Conservation (phyloP, 2,329 filamentous ascomycete species). For the Massarina eburnea region DNA sequence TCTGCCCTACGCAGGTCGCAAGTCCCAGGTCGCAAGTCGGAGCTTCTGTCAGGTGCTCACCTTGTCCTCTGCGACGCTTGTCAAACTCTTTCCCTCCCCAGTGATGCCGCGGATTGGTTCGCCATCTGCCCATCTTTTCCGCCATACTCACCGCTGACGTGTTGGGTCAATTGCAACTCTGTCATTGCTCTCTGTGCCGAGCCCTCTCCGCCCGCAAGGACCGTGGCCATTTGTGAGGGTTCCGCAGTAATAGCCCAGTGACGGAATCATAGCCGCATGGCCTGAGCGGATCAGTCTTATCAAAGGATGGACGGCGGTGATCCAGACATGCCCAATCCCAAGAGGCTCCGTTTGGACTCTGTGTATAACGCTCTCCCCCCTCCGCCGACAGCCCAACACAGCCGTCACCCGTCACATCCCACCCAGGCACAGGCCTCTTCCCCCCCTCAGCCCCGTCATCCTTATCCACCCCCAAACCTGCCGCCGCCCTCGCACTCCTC, state of each 20-base stretch:
- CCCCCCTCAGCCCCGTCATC: slow-evolving; percentile 27
- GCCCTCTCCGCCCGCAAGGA: slow-evolving; percentile 29
- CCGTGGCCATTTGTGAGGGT: slow-evolving; percentile 16
- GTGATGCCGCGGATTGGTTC: slow-evolving; percentile 41
- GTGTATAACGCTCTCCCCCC: slow-evolving; percentile 39
- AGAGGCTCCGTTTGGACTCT: slow-evolving; percentile 43
- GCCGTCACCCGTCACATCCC: slow-evolving; percentile 35
- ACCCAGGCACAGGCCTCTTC: slow-evolving; percentile 31
- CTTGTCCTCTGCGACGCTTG: slow-evolving; percentile 33
- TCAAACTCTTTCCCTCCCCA: slow-evolving; percentile 35
- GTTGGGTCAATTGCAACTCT: slow-evolving; percentile 31
- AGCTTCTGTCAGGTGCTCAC: slow-evolving; percentile 16
- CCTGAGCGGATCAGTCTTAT: slow-evolving; percentile 42
- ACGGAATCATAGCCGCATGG: slow-evolving; percentile 41
- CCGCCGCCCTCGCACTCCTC: slow-evolving; percentile 26
- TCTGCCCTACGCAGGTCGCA: slow-evolving; percentile 21
- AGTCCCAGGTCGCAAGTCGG: slow-evolving; percentile 9
- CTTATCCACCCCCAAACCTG: slow-evolving; percentile 21
- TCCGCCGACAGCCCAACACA: slow-evolving; percentile 32
- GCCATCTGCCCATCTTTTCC: slow-evolving; percentile 24
- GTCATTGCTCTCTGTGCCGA: slow-evolving; percentile 35
- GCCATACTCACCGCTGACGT: slow-evolving; percentile 33
- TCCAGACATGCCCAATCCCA: slow-evolving; percentile 42
- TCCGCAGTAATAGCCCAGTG: slow-evolving; percentile 19
- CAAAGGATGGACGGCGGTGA: slow-evolving; percentile 42